These are phyloP conservation scores for Aspergillus jensenii DNA, from an alignment of 2,329 filamentous ascomycete species.

Conservation along the genomic window DNA sequence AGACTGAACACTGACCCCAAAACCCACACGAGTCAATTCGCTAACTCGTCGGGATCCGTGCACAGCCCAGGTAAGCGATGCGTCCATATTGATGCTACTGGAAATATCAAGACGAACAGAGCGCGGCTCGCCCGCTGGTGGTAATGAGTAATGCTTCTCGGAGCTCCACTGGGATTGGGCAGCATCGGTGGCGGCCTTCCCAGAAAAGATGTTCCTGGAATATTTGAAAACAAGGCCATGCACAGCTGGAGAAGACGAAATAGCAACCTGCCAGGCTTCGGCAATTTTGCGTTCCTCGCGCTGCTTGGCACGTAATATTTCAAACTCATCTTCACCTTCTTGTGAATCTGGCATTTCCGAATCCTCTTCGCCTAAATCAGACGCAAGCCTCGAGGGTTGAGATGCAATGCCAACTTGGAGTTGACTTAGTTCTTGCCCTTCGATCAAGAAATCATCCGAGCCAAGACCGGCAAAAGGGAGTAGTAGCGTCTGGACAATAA, in stretches of 20 bases:
- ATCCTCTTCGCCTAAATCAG: conserved; percentile 21
- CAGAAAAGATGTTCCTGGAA: conserved; percentile 39
- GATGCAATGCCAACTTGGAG: conserved; percentile 37
- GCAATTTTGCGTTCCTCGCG: conserved; percentile 22
- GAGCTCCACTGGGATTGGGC: conserved; percentile 42
- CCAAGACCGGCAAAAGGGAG: conserved; percentile 24
- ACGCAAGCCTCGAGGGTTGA: conserved; percentile 17
- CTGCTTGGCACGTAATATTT: conserved; percentile 17
- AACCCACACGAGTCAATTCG: conserved; percentile 39
- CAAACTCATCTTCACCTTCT: conserved; percentile 19
- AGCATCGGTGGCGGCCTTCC: conserved; percentile 30
- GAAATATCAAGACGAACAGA: conserved; percentile 36
- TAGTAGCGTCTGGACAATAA: conserved; percentile 23
- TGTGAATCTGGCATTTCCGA: conserved; percentile 20
- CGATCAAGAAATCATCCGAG: conserved; percentile 20
- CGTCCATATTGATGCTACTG: conserved; percentile 25
- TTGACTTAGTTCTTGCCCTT: conserved; percentile 26
- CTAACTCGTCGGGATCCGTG: conserved; percentile 38
- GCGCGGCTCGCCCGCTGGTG: conserved; percentile 27
- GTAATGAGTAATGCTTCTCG: conserved; percentile 38
- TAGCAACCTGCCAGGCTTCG: conserved; percentile 35
- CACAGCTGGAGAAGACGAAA: conserved; percentile 29
- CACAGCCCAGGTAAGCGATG: conserved; percentile 35
- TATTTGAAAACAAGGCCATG: conserved; percentile 35
- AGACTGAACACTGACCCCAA: conserved; percentile 38